phyloP scores from a whole-genome alignment of 148 eudicot species.

The Rhododendron kiyosumense region DNA sequence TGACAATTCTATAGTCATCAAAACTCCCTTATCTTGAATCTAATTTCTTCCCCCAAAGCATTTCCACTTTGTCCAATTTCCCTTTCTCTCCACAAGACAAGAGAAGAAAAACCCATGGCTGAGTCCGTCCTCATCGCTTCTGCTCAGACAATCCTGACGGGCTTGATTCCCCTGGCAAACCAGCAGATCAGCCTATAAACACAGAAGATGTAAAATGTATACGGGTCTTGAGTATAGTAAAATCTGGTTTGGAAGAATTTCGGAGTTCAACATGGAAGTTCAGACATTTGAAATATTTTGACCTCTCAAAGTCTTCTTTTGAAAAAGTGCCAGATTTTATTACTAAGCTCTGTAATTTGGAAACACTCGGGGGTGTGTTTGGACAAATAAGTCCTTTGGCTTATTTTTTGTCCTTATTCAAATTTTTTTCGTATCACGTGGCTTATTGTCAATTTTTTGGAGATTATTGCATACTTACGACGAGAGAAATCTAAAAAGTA shows the following conservation, averaged over 20 bases:
- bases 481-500: too few species aligned
- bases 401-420: too few species aligned
- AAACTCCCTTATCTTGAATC: too few species aligned
- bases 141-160: not conserved
- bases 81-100: too few species aligned
- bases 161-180: not conserved
- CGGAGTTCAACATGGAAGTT: not conserved
- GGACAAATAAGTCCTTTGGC: too few species aligned
- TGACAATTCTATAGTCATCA: too few species aligned
- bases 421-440: too few species aligned
- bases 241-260: not conserved
- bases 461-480: too few species aligned
- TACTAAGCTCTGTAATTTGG: not conserved
- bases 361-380: too few species aligned
- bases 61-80: too few species aligned
- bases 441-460: too few species aligned
- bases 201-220: not conserved
- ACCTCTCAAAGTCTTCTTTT: not conserved
- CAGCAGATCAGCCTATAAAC: not conserved
- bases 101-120: not conserved
- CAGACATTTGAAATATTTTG: not conserved
- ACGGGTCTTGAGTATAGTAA: not conserved
- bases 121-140: not conserved
- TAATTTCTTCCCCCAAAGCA: too few species aligned
- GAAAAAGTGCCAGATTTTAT: not conserved